Evolutionary conservation across 2,329 filamentous ascomycete genomes (phyloP).

Genomic region (Trichoderma atroviride): DNA sequence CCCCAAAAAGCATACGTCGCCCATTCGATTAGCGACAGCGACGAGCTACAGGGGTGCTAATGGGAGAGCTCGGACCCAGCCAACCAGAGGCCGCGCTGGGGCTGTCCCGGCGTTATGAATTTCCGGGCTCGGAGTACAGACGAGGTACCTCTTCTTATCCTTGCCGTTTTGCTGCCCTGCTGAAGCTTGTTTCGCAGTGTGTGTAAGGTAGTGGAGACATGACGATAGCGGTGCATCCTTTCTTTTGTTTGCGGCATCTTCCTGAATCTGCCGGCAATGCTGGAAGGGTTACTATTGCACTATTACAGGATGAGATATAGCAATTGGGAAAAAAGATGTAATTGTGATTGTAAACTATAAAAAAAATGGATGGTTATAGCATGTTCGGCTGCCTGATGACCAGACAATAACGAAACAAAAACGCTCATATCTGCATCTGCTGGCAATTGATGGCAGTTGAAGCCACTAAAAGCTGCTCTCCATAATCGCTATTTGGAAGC

Average conservation of each 20-base stretch:
- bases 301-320: background rate
- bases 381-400: background rate
- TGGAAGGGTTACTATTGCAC: background rate
- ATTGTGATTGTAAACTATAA: background rate
- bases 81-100: constrained; percentile 33
- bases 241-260: background rate
- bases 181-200: background rate
- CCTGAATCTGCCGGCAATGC: constrained; percentile 8
- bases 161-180: background rate
- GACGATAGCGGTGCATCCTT: constrained; percentile 3
- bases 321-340: background rate
- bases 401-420: background rate
- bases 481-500: background rate
- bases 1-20: constrained; percentile 43
- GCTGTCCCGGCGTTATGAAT: constrained; percentile 24
- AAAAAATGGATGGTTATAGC: background rate
- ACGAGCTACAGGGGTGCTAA: constrained; percentile 33
- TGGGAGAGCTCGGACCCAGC: constrained; percentile 30
- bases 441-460: background rate
- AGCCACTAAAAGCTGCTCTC: constrained; percentile 7
- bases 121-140: constrained; percentile 20
- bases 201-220: constrained; percentile 4
- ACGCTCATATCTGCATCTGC: background rate
- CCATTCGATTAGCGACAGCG: constrained; percentile 34
- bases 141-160: background rate